Conservation (phyloP, 441 rosid species). For the Adansonia madagascariensis region DNA sequence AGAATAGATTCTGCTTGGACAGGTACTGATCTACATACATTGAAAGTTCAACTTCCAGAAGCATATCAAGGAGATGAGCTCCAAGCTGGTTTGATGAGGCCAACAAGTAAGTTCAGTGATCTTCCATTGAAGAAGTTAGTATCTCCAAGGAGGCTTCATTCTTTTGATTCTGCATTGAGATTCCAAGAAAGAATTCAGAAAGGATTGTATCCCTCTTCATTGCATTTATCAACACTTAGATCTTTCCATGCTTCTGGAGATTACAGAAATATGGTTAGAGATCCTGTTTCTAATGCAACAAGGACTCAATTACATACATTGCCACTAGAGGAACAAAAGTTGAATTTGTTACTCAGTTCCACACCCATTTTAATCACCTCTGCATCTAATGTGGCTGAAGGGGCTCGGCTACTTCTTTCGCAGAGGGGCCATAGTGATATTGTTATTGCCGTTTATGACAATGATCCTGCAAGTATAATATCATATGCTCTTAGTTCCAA, state of each 20-base stretch:
- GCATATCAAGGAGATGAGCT: conserved; percentile 43
- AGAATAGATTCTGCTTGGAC: conserved; percentile 96
- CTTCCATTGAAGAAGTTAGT: conserved; percentile 50
- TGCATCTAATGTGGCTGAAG: conserved; percentile 67
- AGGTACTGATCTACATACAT: conserved; percentile 60
- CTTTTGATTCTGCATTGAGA: conserved; percentile 88
- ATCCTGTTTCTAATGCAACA: conserved; percentile 65
- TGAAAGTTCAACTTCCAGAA: conserved; percentile 39
- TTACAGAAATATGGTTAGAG: conserved; percentile 76
- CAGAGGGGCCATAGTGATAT: conserved; percentile 54
- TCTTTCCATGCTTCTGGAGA: conserved; percentile 96
- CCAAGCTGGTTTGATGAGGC: conserved; percentile 35
- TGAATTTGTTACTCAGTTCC: conserved; percentile 57
- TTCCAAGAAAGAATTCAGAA: conserved; percentile 60
- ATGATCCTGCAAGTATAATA: conserved; percentile 85
- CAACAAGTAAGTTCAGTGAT: conserved; percentile 34
- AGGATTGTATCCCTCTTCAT: conserved; percentile 64
- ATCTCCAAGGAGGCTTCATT: conserved; percentile 70
- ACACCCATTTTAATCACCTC: conserved; percentile 58
- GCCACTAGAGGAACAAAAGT: conserved; percentile 72
- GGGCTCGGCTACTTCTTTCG: conserved; percentile 73
- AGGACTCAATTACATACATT: conserved; percentile 66
- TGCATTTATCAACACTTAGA: conserved; percentile 57
- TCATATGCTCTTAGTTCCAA: conserved; percentile 83
- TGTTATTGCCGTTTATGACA: conserved; percentile 80